Evolutionary conservation across 2,329 filamentous ascomycete species (phyloP).

Genomic region (Ophiostoma sp.): DNA sequence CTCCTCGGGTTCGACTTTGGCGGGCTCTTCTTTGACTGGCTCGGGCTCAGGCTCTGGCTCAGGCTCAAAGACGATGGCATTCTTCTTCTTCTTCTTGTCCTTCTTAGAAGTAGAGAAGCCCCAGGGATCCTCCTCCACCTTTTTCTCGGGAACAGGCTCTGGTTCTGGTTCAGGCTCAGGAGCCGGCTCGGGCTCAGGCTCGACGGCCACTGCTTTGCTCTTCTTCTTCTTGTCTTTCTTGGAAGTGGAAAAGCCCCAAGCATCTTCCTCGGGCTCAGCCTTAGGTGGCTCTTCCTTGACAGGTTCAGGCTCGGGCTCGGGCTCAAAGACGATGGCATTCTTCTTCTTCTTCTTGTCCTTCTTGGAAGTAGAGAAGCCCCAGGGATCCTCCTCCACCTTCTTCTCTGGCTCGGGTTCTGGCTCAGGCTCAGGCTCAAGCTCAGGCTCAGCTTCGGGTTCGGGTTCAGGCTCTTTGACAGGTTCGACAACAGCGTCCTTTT

Average conservation of each 20-base stretch:
- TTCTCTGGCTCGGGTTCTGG: constrained; percentile 24
- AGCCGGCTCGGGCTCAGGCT: constrained; percentile 31
- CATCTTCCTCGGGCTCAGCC: constrained; percentile 19
- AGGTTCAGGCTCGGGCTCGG: constrained; percentile 28
- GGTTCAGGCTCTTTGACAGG: constrained; percentile 25
- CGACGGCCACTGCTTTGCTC: constrained; percentile 22
- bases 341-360: constrained; percentile 35
- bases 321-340: constrained; percentile 25
- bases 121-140: constrained; percentile 26
- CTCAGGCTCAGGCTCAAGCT: background rate
- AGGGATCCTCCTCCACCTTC: constrained; percentile 25
- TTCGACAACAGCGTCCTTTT: constrained; percentile 26
- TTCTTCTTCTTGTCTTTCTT: constrained; percentile 35
- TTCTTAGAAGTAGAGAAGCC: constrained; percentile 26
- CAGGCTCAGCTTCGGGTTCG: constrained; percentile 23
- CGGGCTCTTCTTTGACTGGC: constrained; percentile 19
- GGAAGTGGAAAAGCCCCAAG: constrained; percentile 19
- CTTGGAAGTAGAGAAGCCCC: constrained; percentile 22
- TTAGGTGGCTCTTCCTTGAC: constrained; percentile 19
- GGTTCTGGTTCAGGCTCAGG: constrained; percentile 29
- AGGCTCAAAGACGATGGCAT: constrained; percentile 13
- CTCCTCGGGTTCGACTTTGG: constrained; percentile 18
- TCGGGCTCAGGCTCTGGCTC: constrained; percentile 25
- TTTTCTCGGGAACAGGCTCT: constrained; percentile 26
- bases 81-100: constrained; percentile 33